Evolutionary conservation across 805 yeast species (phyloP), one percentile per base, ranked within the genome.

Genomic region (Lipomyces lipofer): DNA sequence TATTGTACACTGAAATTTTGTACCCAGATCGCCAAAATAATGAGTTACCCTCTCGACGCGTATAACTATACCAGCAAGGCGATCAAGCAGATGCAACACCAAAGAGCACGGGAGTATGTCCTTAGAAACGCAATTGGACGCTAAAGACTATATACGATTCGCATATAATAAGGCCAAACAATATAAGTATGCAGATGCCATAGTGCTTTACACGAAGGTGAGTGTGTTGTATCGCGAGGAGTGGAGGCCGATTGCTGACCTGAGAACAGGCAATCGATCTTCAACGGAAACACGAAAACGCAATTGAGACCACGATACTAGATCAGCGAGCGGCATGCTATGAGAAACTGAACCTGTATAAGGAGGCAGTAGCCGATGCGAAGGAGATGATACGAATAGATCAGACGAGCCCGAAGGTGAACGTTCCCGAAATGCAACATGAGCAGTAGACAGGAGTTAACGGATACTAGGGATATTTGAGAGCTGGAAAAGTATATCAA

Each of bases 381-480:
- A 15, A 12, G 33, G 25, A 22, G 6, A 50, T 54, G 33, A 40
- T 50, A n/a, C 24, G 25, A 25, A 29, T 13, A 30, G 42, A 50
- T 22, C 32, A 13, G 44, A 38, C 10, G 13, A 40, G 39, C 29
- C 29, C 48, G 15, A 45, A 50, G 38, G 54, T 50, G 15, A 7
- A 21, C 27, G 7, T 43, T 17, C 13, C 9, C 28, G 12, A 10
- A 2, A 13, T n/a, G 30, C 8, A 6, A 10, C 13, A 42, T 21
- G 45, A 28, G 27, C 15, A 10, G 8, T n/a, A n/a, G n/a, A n/a
- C n/a, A n/a, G n/a, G n/a, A n/a, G n/a, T n/a, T n/a, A n/a, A n/a
- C n/a, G n/a, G n/a, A n/a, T n/a, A n/a, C n/a, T n/a, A 49, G 32
- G 58, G 58, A 15, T 54, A 54, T 42, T 19, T 54, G 3, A 51